Conservation (phyloP, 805 yeast genomes). For the Kregervanrija fluxuum region DNA sequence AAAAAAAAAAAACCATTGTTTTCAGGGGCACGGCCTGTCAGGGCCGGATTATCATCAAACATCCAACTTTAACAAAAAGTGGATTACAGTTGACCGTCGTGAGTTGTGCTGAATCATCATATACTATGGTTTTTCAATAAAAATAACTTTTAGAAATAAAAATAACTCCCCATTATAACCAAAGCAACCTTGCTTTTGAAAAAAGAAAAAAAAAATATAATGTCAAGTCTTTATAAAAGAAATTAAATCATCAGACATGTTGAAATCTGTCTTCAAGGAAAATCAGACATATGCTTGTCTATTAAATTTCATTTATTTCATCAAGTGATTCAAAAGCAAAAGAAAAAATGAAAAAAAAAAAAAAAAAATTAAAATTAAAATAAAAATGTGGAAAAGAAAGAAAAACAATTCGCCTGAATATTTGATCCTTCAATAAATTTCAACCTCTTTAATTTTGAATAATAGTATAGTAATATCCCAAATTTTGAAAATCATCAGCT, state of each 20-base stretch:
- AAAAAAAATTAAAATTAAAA: slow-evolving; percentile 3
- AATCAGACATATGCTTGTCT: slow-evolving; percentile 99
- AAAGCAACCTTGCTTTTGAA: slow-evolving; percentile 9
- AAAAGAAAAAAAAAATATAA: slow-evolving; percentile 1
- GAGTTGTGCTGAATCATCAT: slow-evolving; percentile 36
- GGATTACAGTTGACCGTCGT: slow-evolving; percentile 38
- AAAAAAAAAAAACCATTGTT: slow-evolving; percentile 3
- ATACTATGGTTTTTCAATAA: slow-evolving; percentile 17
- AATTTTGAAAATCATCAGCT: slow-evolving; percentile 39
- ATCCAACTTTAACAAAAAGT: slow-evolving; percentile 24
- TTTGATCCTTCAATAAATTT: slow-evolving; percentile 3
- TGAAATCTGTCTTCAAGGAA: slow-evolving; percentile 52
- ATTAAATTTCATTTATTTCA: slow-evolving; percentile 55
- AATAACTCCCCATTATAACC: slow-evolving; percentile 38
- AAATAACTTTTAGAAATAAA: slow-evolving; percentile 46
- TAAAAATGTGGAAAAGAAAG: slow-evolving; percentile 1
- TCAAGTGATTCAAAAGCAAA: slow-evolving; percentile 34
- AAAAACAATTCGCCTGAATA: slow-evolving; percentile 4
- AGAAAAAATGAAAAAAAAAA: not conserved
- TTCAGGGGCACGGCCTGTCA: slow-evolving; percentile 74
- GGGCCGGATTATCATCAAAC: slow-evolving; percentile 72
- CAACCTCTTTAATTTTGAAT: not conserved
- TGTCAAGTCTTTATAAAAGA: slow-evolving; percentile 2
- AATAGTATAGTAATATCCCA: not conserved
- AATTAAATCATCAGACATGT: slow-evolving; percentile 42